Conservation (phyloP, 495 filamentous ascomycete species). For the Penicillium subrubescens region DNA sequence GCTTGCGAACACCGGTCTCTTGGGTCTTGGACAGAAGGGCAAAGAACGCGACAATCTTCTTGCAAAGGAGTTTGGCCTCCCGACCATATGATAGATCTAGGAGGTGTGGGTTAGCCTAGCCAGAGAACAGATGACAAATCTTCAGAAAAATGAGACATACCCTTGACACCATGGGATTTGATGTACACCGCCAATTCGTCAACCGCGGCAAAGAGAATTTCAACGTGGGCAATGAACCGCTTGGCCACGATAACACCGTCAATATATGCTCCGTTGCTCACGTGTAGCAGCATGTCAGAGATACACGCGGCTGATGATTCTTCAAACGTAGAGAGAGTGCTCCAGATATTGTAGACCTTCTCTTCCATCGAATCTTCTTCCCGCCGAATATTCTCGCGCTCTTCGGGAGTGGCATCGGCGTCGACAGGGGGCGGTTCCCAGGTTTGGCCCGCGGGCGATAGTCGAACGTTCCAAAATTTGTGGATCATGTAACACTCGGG, state of each 20-base stretch:
- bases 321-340: conserved; percentile 93
- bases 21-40: conserved; percentile 90
- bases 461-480: conserved; percentile 98
- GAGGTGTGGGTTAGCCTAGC: conserved; percentile 21
- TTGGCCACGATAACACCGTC: conserved; percentile 96
- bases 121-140: neutral
- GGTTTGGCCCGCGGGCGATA: conserved; percentile 61
- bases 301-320: conserved; percentile 98
- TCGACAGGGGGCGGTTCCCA: conserved; percentile 51
- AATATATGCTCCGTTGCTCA: conserved; percentile 95
- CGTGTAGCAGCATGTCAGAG: conserved; percentile 98
- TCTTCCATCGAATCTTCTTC: conserved; percentile 95
- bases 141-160: conserved; percentile 45
- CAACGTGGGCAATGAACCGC: conserved; percentile 93
- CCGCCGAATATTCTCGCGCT: conserved; percentile 73
- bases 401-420: conserved; percentile 68
- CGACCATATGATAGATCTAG: conserved; percentile 85
- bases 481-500: conserved; percentile 99
- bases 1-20: conserved; percentile 79
- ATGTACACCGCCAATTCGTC: conserved; percentile 80
- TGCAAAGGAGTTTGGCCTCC: conserved; percentile 96
- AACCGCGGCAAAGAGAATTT: conserved; percentile 86
- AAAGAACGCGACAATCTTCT: conserved; percentile 99
- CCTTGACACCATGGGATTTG: conserved; percentile 68
- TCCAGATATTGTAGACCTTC: conserved; percentile 98